A percentile compares a stretch with the other conserved stretches of the same genome.
phyloP scores from a whole-genome alignment of 768 basidiomycete species.

The Harrya chromipes region DNA sequence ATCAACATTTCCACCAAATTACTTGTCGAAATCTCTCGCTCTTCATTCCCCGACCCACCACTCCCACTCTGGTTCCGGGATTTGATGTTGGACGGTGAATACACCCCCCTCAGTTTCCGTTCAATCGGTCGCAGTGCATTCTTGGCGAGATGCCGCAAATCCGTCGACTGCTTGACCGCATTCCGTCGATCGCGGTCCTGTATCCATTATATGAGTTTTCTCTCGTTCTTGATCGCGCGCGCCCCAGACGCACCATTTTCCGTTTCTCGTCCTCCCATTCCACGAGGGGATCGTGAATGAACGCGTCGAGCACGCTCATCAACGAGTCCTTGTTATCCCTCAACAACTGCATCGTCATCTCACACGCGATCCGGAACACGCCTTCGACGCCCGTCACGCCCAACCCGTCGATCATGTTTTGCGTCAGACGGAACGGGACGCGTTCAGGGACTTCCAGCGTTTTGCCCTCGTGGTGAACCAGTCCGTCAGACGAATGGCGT shows the following conservation, averaged over 20 bases:
- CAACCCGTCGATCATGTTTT: slow-evolving; percentile 88
- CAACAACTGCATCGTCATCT: slow-evolving; percentile 84
- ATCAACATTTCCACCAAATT: slow-evolving; percentile 92
- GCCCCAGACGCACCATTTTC: slow-evolving; percentile 44
- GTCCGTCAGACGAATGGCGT: too few relatives aligned
- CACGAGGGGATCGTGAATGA: slow-evolving; percentile 93
- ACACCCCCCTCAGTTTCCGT: slow-evolving; percentile 76
- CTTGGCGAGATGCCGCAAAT: slow-evolving; percentile 67
- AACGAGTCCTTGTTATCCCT: slow-evolving; percentile 89
- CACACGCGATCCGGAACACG: slow-evolving; percentile 86
- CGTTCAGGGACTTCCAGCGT: slow-evolving; percentile 83
- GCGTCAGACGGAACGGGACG: slow-evolving; percentile 93
- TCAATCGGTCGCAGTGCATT: slow-evolving; percentile 77
- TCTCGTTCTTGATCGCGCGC: too few relatives aligned
- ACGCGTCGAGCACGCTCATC: slow-evolving; percentile 95
- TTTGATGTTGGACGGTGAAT: slow-evolving; percentile 45
- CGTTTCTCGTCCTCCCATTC: slow-evolving; percentile 90
- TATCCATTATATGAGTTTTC: not conserved
- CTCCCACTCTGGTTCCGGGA: slow-evolving; percentile 34
- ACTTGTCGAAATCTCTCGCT: slow-evolving; percentile 61
- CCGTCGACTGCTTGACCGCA: slow-evolving; percentile 46
- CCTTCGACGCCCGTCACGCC: slow-evolving; percentile 95
- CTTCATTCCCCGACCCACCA: slow-evolving; percentile 24
- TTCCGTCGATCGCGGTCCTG: slow-evolving; percentile 50
- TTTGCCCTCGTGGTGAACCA: slow-evolving; percentile 52